Evolutionary conservation across 768 basidiomycete species (phyloP), one percentile per base, ranked within the genome.

Genomic region (Leccinum subgranulosum): DNA sequence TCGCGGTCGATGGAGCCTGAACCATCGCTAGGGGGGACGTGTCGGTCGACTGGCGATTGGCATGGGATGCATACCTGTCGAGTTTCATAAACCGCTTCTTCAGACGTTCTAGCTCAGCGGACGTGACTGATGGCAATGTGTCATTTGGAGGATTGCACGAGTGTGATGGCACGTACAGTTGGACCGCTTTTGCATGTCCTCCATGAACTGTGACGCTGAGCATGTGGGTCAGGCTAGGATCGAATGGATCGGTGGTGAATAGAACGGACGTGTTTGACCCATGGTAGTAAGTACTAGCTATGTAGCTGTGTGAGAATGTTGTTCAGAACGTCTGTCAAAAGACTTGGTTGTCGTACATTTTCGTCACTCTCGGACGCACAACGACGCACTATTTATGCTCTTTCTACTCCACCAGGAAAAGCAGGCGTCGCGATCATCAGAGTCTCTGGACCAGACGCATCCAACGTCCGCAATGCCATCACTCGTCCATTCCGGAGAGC

Each of bases 21-120:
- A 51, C 94, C 94, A 76, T 99, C 94, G 67, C 94, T 94, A 55
- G 53, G 19, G 29, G n/a, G 19, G 23, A 43, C 46, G 53, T 55
- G 41, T 43, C 3, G 6, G 19, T 52, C 25, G 53, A 41, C n/a
- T 41, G 17, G 15, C n/a, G 49, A 28, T 21, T 43, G 41, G 54
- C n/a, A 51, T 12, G 29, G 46, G 48, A 49, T 45, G 8, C 76
- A 57, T 41, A 88, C 92, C 88, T 91, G 74, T 99, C 97, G 65
- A 99, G 88, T 77, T 99, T 99, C 94, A 98, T 98, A 75, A 99
- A 98, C 54, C 97, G 88, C 73, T 98, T 98, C 84, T 97, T 97
- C 65, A 98, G 81, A 54, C 97, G 84, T 65, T 98, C 92, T 65
- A 99, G 78, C 76, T 99, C 97, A 49, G 86, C 83, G 50, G 89